These are phyloP conservation scores for Pseudocercospora musae DNA, from an alignment of 2,329 filamentous ascomycete genomes.

Conservation along the genomic window DNA sequence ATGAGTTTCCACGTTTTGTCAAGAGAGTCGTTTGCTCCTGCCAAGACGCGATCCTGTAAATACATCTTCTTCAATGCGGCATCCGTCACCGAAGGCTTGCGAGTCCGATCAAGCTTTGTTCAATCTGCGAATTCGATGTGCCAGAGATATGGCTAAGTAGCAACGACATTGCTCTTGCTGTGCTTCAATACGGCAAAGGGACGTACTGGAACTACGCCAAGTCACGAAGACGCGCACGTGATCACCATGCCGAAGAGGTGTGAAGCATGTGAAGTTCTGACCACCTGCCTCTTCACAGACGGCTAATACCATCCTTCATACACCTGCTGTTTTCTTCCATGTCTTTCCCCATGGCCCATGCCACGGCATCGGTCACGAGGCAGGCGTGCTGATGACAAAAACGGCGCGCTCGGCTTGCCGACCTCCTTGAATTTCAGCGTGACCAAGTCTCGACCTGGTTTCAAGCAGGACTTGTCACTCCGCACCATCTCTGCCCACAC, in stretches of 20 bases:
- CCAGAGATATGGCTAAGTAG: background rate
- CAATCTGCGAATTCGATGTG: background rate
- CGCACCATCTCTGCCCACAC: background rate
- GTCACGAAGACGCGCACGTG: too few relatives aligned
- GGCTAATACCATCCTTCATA: too few relatives aligned
- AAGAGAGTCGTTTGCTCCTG: background rate
- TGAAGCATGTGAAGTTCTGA: too few relatives aligned
- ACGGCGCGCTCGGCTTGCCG: background rate
- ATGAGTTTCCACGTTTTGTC: constrained; percentile 14
- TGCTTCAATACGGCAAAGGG: background rate
- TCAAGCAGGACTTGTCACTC: background rate
- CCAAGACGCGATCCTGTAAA: background rate
- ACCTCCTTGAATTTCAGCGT: background rate
- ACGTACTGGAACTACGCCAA: too few relatives aligned
- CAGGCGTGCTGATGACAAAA: background rate
- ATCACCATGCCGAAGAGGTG: too few relatives aligned
- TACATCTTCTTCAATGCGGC: background rate
- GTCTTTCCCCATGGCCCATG: background rate
- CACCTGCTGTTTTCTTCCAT: too few relatives aligned
- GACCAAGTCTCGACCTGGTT: background rate
- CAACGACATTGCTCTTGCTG: background rate
- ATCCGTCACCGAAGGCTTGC: background rate
- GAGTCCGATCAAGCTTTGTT: background rate
- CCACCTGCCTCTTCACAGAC: too few relatives aligned
- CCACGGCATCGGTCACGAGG: background rate